A percentile compares a stretch with the other conserved stretches of the same genome.
Conservation (phyloP, 805 yeast species). For the Wickerhamomyces bovis region DNA sequence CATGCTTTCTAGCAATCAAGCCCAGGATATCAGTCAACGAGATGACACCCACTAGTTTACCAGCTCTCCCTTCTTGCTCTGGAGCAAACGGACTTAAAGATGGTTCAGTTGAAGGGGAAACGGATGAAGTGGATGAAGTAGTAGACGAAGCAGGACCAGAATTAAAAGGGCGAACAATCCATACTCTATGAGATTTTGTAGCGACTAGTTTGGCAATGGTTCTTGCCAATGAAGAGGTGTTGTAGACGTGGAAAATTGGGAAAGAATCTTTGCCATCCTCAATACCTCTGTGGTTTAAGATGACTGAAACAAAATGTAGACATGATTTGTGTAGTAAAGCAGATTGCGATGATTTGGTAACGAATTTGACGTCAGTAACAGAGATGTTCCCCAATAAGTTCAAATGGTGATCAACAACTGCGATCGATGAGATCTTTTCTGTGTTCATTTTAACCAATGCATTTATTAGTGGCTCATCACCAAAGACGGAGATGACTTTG, state of each 20-base stretch:
- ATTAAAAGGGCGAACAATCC: constrained; percentile 64
- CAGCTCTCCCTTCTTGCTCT: constrained; percentile 53
- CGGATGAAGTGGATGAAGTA: constrained; percentile 17
- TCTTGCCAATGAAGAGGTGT: constrained; percentile 72
- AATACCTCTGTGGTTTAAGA: constrained; percentile 80
- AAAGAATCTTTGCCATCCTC: constrained; percentile 94
- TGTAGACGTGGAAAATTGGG: constrained; percentile 92
- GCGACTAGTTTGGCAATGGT: constrained; percentile 94
- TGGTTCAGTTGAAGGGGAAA: constrained; percentile 21
- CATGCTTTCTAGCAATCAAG: constrained; percentile 68
- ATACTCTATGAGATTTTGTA: constrained; percentile 83
- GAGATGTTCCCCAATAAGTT: constrained; percentile 87
- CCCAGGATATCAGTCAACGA: constrained; percentile 88
- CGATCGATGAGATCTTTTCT: constrained; percentile 81
- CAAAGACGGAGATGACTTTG: constrained; percentile 73
- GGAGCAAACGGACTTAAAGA: constrained; percentile 20
- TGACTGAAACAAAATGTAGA: constrained; percentile 80
- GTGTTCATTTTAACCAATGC: constrained; percentile 82
- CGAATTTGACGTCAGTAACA: constrained; percentile 87
- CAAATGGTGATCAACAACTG: constrained; percentile 78
- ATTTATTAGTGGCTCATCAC: constrained; percentile 82
- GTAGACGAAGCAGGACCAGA: constrained; percentile 19
- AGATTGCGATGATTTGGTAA: constrained; percentile 81
- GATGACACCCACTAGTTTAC: constrained; percentile 84
- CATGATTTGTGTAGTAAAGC: constrained; percentile 78